Evolutionary conservation across 2,329 filamentous ascomycete species (phyloP).

Genomic region (Ilyonectria mors-panacis): DNA sequence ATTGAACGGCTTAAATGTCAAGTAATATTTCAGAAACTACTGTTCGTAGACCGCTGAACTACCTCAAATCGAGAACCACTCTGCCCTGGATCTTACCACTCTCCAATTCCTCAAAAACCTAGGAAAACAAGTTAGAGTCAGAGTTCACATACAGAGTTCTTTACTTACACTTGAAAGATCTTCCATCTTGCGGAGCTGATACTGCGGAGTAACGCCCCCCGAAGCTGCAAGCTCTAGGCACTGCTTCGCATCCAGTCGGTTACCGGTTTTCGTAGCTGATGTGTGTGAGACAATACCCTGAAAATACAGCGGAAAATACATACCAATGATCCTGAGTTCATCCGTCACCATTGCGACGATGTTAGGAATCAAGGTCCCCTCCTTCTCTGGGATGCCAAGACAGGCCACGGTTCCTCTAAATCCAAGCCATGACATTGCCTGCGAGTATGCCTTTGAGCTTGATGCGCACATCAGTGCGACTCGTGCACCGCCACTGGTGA

Average conservation of each 20-base stretch:
- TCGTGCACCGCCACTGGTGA: conserved; percentile 35
- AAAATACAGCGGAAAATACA: background rate
- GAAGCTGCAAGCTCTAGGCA: conserved; percentile 25
- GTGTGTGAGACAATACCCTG: background rate
- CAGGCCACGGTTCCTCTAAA: conserved; percentile 48
- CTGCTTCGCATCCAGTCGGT: conserved; percentile 19
- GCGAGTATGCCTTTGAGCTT: conserved; percentile 40
- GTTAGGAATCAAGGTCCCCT: conserved; percentile 9
- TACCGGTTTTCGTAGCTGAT: conserved; percentile 24
- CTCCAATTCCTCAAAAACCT: conserved; percentile 25
- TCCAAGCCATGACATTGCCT: conserved; percentile 43
- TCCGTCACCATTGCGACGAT: conserved; percentile 14
- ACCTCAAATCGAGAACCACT: conserved; percentile 23
- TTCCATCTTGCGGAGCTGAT: conserved; percentile 14
- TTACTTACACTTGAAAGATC: conserved; percentile 15
- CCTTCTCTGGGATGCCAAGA: conserved; percentile 42
- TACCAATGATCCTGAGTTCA: conserved; percentile 24
- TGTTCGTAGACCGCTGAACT: background rate
- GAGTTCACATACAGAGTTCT: background rate
- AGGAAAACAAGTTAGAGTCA: background rate
- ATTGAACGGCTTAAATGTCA: background rate
- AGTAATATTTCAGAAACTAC: background rate
- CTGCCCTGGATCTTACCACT: conserved; percentile 21
- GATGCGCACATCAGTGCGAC: conserved; percentile 44
- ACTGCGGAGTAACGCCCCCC: conserved; percentile 15